Evolutionary conservation across 1,139 yeast genomes (phyloP).

Genomic region (Sugiyamaella pinicola): DNA sequence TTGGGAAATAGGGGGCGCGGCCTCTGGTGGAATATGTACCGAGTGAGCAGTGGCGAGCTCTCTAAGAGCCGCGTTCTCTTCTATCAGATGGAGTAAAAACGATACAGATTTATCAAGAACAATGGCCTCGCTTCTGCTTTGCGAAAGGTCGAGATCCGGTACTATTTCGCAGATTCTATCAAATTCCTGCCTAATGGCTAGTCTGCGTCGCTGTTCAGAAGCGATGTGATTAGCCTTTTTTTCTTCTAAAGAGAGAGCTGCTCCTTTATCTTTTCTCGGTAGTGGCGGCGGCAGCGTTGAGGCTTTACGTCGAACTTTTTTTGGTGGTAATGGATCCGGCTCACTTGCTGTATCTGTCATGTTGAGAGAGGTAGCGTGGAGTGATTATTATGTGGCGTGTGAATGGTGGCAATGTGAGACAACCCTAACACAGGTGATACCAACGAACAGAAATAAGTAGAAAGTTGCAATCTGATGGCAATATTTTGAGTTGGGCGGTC

Average conservation of each 20-base stretch:
- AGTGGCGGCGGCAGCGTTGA: conserved; percentile 27
- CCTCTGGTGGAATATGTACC: conserved; percentile 9
- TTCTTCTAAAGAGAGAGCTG: conserved; percentile 37
- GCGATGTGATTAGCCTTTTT: conserved; percentile 50
- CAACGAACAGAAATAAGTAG: too few species aligned
- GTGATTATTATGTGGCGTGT: too few species aligned
- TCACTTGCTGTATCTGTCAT: conserved; percentile 8
- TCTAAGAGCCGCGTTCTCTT: conserved; percentile 38
- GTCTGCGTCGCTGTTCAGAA: conserved; percentile 53
- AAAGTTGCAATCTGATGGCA: too few species aligned
- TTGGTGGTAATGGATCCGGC: conserved; percentile 26
- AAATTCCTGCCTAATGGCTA: conserved; percentile 52
- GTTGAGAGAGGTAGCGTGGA: background rate
- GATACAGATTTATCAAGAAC: conserved; percentile 43
- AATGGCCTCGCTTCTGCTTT: conserved; percentile 47
- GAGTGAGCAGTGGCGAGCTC: conserved; percentile 33
- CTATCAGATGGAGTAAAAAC: conserved; percentile 37
- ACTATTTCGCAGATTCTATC: conserved; percentile 47
- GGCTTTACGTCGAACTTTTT: conserved; percentile 25
- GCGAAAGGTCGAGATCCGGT: conserved; percentile 45
- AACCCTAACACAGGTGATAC: too few species aligned
- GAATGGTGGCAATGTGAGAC: too few species aligned
- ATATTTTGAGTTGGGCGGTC: too few species aligned
- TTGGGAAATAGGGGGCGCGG: background rate
- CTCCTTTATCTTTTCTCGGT: conserved; percentile 33